These are phyloP conservation scores for Dillenia turbinata DNA, from an alignment of 164 flowering plant species.

Conservation along the genomic window DNA sequence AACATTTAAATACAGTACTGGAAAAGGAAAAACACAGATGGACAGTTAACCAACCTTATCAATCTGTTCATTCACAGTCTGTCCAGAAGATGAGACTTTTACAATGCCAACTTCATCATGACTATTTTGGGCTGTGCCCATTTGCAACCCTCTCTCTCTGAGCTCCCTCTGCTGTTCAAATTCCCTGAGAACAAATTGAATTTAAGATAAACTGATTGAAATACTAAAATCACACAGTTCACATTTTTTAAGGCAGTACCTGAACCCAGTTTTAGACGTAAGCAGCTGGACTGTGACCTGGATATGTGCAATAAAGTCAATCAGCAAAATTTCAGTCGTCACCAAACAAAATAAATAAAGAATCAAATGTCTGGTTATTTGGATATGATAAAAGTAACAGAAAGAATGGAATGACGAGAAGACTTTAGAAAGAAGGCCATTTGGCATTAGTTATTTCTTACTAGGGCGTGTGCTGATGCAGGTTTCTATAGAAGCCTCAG, in stretches of 20 bases:
- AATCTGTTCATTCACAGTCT: slow-evolving; percentile 31
- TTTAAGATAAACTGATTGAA: slow-evolving; percentile 4
- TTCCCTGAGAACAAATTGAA: slow-evolving; percentile 52
- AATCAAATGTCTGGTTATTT: too few relatives aligned
- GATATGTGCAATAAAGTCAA: slow-evolving; percentile 13
- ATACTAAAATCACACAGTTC: slow-evolving; percentile 6
- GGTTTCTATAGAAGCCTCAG: too few relatives aligned
- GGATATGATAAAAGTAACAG: too few relatives aligned
- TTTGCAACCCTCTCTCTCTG: slow-evolving; percentile 69
- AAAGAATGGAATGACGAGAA: too few relatives aligned
- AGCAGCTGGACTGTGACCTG: slow-evolving; percentile 96
- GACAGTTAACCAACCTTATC: slow-evolving; percentile 46
- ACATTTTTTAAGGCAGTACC: slow-evolving; percentile 37
- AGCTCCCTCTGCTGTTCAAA: slow-evolving; percentile 98
- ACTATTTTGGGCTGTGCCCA: slow-evolving; percentile 29
- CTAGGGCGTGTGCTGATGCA: too few relatives aligned
- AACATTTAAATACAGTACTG: too few relatives aligned
- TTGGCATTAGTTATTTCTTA: too few relatives aligned
- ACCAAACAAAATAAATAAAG: too few relatives aligned
- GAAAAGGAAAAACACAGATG: neutral
- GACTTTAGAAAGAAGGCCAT: too few relatives aligned
- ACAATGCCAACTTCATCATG: slow-evolving; percentile 30
- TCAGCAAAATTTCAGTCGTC: neutral
- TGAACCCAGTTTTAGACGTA: slow-evolving; percentile 98
- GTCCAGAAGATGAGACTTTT: slow-evolving; percentile 34